Evolutionary conservation across 441 rosid genomes (phyloP).

Genomic region (Erysimum pusillum): DNA sequence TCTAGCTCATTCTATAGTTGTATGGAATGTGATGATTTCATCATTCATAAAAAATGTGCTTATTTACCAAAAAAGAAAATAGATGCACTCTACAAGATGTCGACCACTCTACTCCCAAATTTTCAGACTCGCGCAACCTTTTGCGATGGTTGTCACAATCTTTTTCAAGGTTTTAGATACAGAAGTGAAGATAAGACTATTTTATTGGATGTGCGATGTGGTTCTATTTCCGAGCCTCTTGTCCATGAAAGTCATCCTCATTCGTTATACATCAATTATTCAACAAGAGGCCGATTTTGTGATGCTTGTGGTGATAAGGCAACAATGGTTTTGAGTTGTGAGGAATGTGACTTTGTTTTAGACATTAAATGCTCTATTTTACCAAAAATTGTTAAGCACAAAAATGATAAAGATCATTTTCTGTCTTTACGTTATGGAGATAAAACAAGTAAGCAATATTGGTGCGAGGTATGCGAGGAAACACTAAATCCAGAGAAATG

Average conservation of each 20-base stretch:
- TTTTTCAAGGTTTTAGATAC: conserved; percentile 33
- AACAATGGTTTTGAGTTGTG: background rate
- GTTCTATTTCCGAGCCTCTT: conserved; percentile 4
- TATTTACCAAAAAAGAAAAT: conserved; percentile 24
- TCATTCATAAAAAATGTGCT: conserved; percentile 42
- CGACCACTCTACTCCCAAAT: background rate
- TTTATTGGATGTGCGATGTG: background rate
- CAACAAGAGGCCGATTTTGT: background rate
- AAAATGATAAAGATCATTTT: conserved; percentile 38
- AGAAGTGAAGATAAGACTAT: rapidly evolving
- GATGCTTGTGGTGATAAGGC: conserved; percentile 26
- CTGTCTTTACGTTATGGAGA: conserved; percentile 17
- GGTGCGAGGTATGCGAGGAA: conserved; percentile 41
- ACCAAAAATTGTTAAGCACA: conserved; percentile 25
- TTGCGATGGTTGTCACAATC: background rate
- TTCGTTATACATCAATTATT: conserved; percentile 5
- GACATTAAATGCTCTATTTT: conserved; percentile 31
- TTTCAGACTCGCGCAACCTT: rapidly evolving
- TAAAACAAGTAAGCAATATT: background rate
- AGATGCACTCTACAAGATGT: background rate
- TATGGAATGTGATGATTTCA: conserved; percentile 29
- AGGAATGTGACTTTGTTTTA: conserved; percentile 25
- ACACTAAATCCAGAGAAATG: conserved; percentile 16
- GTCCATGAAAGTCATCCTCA: conserved; percentile 32
- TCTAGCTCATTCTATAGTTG: conserved; percentile 28